These are phyloP conservation scores for Dysphania ambrosioides DNA, from an alignment of 148 eudicot species.

Conservation along the genomic window DNA sequence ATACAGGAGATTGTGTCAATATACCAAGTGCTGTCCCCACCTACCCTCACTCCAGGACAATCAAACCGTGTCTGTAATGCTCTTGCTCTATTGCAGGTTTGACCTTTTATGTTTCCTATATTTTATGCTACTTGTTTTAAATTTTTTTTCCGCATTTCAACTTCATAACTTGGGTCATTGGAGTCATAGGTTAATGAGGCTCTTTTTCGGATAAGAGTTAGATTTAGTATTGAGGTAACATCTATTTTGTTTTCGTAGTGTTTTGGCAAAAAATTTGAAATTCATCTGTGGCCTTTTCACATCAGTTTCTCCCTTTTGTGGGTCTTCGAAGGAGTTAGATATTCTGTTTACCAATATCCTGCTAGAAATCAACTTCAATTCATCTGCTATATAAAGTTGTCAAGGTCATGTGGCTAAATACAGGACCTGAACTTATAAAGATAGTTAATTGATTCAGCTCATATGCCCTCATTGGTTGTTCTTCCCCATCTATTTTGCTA, in stretches of 20 bases:
- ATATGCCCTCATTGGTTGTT: background rate
- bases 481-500: background rate
- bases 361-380: no score
- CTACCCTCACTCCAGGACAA: conserved; percentile 75
- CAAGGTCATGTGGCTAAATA: background rate
- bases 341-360: no score
- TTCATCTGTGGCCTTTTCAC: background rate
- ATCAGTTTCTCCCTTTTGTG: background rate
- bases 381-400: background rate
- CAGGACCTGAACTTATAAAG: background rate
- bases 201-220: background rate
- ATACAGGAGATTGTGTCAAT: conserved; percentile 92
- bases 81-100: conserved; percentile 87
- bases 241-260: background rate
- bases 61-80: conserved; percentile 98
- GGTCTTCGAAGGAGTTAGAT: background rate
- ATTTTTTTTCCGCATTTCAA: background rate
- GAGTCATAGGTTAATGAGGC: background rate
- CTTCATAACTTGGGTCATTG: background rate
- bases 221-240: background rate
- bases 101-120: background rate
- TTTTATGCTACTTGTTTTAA: background rate
- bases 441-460: background rate
- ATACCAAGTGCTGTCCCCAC: conserved; percentile 85
- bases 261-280: background rate